Base-by-base conservation (phyloP, 371 early-diverging fungal genomes). In the Mortierella sp. region DNA sequence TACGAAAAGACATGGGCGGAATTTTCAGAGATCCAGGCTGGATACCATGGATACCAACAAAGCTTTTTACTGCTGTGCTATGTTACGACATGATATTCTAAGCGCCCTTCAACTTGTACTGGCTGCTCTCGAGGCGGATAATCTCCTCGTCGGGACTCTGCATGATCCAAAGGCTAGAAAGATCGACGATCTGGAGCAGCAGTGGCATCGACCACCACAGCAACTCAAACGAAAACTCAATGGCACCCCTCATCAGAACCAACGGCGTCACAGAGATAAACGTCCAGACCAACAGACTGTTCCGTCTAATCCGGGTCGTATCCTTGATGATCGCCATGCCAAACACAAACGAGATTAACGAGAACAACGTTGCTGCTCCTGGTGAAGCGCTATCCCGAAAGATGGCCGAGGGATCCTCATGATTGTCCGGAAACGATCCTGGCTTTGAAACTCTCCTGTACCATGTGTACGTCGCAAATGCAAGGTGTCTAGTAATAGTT, bases 191-290 rank as follows among this genome's bases (percentile, higher is more conserved):
- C 48, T 80, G 81, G 14, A 80, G 81, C 40, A 80, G 43, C 64
- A 80, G 31, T n/a, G 81, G 81, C 74, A 80, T 80, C 8, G 77
- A 80, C 81, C 81, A 80, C 81, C 81, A 80, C 45, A 80, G 16
- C 37, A 76, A 24, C 64, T 80, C 81, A 24, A 80, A 77, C 26
- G 81, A 77, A 34, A 76, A 70, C 34, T 73, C 74, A 8, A 69
- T 63, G 4, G 74, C 29, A 1, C 77, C 68, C 11, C 43, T 39
- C 73, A 80, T 76, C 3, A 80, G 73, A 2, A 66, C 24, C 39
- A 80, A 34, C 6, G 81, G 81, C 1, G 55, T 39, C 52, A 73
- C 41, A 24, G 81, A 80, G 24, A 73, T 55, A 26, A 64, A 50
- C 7, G 81, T 70, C 81, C 81, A 80, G 3, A 65, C 70, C 4